Conservation (phyloP, 371 early-diverging fungal genomes). For the Mucor irregularis region DNA sequence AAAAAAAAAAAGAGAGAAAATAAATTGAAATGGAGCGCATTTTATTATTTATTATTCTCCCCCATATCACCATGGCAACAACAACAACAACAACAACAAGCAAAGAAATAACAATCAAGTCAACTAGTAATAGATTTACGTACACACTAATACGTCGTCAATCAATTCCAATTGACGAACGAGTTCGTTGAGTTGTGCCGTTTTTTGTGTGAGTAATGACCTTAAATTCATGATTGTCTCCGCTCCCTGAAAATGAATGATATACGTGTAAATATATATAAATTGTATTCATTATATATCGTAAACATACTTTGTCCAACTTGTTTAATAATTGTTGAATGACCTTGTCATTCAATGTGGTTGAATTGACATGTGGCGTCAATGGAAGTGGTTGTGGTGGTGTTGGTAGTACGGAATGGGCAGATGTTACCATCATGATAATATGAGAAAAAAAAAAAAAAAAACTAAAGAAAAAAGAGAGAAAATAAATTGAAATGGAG, state of each 20-base stretch:
- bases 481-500: neutral
- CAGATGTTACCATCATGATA: neutral
- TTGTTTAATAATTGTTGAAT: slow-evolving; percentile 25
- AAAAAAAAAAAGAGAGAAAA: slow-evolving; percentile 2
- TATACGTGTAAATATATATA: neutral
- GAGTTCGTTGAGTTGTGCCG: slow-evolving; percentile 30
- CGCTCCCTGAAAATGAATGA: slow-evolving; percentile 29
- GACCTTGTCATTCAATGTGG: slow-evolving; percentile 11
- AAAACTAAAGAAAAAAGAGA: neutral
- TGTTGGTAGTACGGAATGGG: neutral
- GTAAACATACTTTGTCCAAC: slow-evolving; percentile 22
- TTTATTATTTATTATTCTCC: neutral
- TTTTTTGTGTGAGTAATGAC: slow-evolving; percentile 26
- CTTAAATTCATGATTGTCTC: slow-evolving; percentile 30
- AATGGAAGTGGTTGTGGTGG: neutral
- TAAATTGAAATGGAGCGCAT: neutral
- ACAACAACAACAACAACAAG: too few relatives aligned
- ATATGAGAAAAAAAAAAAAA: neutral
- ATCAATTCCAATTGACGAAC: slow-evolving; percentile 32
- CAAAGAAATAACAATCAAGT: too few relatives aligned
- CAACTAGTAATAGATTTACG: neutral
- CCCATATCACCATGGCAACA: too few relatives aligned
- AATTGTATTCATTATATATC: neutral
- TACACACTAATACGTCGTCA: slow-evolving; percentile 31
- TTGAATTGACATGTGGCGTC: neutral